Evolutionary conservation across 768 basidiomycete species (phyloP).

Genomic region (Amanita phalloides): DNA sequence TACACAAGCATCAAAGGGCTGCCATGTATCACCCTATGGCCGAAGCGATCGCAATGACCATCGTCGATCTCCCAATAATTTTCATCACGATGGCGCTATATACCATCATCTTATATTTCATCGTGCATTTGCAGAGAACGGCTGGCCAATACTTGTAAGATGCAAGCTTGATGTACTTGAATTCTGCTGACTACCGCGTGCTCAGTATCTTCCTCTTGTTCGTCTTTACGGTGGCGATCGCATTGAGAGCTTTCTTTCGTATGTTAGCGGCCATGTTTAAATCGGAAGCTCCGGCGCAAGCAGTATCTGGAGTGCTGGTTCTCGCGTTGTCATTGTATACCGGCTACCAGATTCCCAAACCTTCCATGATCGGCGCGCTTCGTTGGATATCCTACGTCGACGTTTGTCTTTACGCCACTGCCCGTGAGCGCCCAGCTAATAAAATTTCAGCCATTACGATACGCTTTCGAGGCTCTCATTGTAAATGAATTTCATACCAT

Average conservation of each 20-base stretch:
- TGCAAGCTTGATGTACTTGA: constrained; percentile 1
- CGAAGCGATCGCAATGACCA: constrained; percentile 39
- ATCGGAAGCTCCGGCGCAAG: constrained; percentile 50
- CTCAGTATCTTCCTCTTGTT: constrained; percentile 49
- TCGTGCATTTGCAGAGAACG: constrained; percentile 43
- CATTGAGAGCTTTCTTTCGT: constrained; percentile 74
- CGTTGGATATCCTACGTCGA: constrained; percentile 60
- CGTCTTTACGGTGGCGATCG: constrained; percentile 42
- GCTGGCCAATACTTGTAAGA: constrained; percentile 60
- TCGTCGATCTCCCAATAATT: constrained; percentile 54
- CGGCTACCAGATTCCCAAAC: constrained; percentile 38
- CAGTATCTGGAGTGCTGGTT: constrained; percentile 36
- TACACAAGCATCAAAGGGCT: constrained; percentile 43
- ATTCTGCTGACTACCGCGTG: constrained; percentile 1
- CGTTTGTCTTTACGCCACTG: constrained; percentile 17
- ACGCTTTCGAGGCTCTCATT: constrained; percentile 63
- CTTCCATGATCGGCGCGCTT: constrained; percentile 58
- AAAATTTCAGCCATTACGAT: constrained; percentile 4
- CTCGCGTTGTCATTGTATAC: constrained; percentile 21
- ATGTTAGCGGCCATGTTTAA: constrained; percentile 49
- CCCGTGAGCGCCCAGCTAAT: neutral
- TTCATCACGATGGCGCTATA: constrained; percentile 34
- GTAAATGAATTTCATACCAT: constrained; percentile 75
- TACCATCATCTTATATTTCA: constrained; percentile 46
- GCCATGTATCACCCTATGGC: constrained; percentile 43